These are phyloP conservation scores for Colletotrichum magnum DNA, from an alignment of 2,329 filamentous ascomycete genomes.

Conservation along the genomic window DNA sequence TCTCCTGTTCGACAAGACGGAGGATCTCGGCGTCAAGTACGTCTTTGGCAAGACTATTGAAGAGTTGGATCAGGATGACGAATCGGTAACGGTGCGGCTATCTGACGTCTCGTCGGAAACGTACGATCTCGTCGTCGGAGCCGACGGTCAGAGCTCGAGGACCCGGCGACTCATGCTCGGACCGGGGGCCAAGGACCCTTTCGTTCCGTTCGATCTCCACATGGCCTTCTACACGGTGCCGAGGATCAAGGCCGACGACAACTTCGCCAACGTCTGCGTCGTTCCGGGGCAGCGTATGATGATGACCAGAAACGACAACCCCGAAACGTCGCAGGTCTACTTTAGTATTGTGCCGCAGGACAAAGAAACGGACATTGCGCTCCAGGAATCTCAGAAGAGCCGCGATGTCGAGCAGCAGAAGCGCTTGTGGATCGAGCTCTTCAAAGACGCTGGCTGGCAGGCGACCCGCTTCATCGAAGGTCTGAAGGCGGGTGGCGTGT, in stretches of 20 bases:
- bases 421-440: slow-evolving; percentile 52
- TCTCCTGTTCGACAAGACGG: slow-evolving; percentile 61
- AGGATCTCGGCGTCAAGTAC: slow-evolving; percentile 45
- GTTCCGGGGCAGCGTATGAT: slow-evolving; percentile 16
- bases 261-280: slow-evolving; percentile 33
- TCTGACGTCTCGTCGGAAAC: slow-evolving; percentile 56
- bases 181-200: slow-evolving; percentile 42
- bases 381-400: slow-evolving; percentile 11
- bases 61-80: slow-evolving; percentile 49
- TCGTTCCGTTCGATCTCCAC: slow-evolving; percentile 46
- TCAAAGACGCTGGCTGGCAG: slow-evolving; percentile 57
- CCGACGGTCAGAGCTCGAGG: slow-evolving; percentile 68
- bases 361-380: slow-evolving; percentile 15
- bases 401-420: slow-evolving; percentile 42
- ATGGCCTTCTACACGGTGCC: slow-evolving; percentile 53
- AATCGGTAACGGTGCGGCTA: slow-evolving; percentile 56
- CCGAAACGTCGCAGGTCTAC: slow-evolving; percentile 37
- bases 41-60: slow-evolving; percentile 46
- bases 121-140: slow-evolving; percentile 68
- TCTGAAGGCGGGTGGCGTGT: slow-evolving; percentile 50
- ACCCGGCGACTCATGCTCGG: slow-evolving; percentile 59
- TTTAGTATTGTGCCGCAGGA: slow-evolving; percentile 22
- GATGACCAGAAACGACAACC: slow-evolving; percentile 34
- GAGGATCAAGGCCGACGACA: slow-evolving; percentile 39
- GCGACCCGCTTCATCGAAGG: slow-evolving; percentile 55